Conservation (phyloP, 139 green algal species). For the Eudorina sp. region DNA sequence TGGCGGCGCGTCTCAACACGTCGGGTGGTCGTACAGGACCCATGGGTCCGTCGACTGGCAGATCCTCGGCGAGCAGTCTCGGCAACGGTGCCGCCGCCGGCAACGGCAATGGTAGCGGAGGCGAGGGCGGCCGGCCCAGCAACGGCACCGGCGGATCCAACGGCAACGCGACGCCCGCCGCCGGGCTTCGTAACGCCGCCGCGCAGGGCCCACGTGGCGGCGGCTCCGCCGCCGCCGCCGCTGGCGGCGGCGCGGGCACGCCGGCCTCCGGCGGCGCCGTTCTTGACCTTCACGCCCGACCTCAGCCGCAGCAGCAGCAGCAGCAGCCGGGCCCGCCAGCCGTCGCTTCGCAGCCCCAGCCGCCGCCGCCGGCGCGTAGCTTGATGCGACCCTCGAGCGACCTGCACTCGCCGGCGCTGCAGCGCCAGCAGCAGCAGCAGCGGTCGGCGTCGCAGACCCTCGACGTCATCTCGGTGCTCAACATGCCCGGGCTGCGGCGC, state of each 20-base stretch:
- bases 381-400: background rate
- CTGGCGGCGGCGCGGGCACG: background rate
- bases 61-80: background rate
- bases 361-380: background rate
- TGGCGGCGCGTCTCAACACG: background rate
- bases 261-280: background rate
- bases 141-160: background rate
- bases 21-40: background rate
- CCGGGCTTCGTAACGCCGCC: background rate
- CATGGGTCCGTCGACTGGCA: background rate
- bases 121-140: background rate
- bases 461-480: conserved; percentile 28
- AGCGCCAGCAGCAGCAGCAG: conserved; percentile 10
- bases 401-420: background rate
- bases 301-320: background rate
- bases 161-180: background rate
- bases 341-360: background rate
- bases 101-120: background rate
- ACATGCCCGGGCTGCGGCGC: conserved; percentile 1
- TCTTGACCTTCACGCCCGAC: conserved; percentile 19
- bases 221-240: background rate
- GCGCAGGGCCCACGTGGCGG: too few relatives aligned
- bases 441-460: background rate
- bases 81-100: background rate
- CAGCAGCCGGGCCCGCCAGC: background rate